These are phyloP conservation scores for Lichtheimia corymbifera DNA, from an alignment of 371 early-diverging fungal genomes.

Conservation along the genomic window DNA sequence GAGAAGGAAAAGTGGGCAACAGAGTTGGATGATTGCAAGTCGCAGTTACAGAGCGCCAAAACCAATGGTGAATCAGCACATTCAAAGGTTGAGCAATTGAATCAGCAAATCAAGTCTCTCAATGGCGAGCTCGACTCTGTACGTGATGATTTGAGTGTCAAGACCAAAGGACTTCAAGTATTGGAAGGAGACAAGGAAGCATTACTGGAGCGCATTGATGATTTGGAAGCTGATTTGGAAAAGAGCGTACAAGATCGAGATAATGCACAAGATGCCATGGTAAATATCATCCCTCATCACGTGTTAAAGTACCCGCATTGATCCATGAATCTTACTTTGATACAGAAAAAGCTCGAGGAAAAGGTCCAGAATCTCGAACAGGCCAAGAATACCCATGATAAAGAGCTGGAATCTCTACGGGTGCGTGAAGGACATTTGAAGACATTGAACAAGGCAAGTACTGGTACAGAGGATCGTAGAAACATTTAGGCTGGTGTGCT, in stretches of 20 bases:
- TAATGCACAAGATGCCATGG: neutral
- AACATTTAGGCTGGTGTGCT: too few species aligned
- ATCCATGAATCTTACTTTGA: neutral
- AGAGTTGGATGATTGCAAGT: slow-evolving; percentile 16
- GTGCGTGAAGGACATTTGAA: slow-evolving; percentile 67
- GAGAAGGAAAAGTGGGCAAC: slow-evolving; percentile 24
- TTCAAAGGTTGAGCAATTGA: slow-evolving; percentile 5
- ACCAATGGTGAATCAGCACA: neutral
- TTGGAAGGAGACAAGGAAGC: slow-evolving; percentile 35
- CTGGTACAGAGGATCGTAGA: too few species aligned
- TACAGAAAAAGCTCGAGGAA: slow-evolving; percentile 17
- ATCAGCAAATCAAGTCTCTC: slow-evolving; percentile 32
- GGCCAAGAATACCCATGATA: slow-evolving; percentile 28
- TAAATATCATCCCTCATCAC: neutral
- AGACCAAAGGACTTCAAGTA: slow-evolving; percentile 26
- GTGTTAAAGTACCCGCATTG: neutral
- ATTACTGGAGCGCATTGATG: slow-evolving; percentile 29
- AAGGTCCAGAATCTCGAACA: slow-evolving; percentile 15
- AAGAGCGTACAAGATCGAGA: slow-evolving; percentile 19
- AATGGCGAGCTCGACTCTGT: slow-evolving; percentile 24
- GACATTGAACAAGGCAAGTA: slow-evolving; percentile 59
- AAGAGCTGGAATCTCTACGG: slow-evolving; percentile 56
- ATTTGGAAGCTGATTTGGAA: slow-evolving; percentile 32
- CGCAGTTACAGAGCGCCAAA: slow-evolving; percentile 10
- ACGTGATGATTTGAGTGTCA: slow-evolving; percentile 29